Percentiles rank a stretch among this genome's conserved stretches.
These are phyloP conservation scores for Claviceps maximensis DNA, from an alignment of 2,329 filamentous ascomycete genomes.

Conservation along the genomic window DNA sequence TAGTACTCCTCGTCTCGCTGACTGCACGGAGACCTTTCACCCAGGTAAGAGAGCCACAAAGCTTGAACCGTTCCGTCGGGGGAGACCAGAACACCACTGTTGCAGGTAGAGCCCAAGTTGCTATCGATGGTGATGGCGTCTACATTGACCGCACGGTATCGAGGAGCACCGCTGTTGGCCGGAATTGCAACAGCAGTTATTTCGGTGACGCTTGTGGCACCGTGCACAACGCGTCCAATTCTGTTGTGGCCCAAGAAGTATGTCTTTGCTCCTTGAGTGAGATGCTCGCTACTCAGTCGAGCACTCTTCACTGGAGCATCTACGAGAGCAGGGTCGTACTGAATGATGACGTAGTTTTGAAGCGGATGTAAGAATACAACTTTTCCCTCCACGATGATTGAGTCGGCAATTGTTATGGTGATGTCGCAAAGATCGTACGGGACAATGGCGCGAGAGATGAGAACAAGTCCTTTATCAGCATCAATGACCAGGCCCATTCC, in stretches of 20 bases:
- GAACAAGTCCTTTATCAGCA: slow-evolving; percentile 85
- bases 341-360: slow-evolving; percentile 91
- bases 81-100: slow-evolving; percentile 80
- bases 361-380: slow-evolving; percentile 92
- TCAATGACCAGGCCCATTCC: slow-evolving; percentile 97
- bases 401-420: slow-evolving; percentile 89
- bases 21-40: slow-evolving; percentile 65
- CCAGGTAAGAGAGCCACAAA: slow-evolving; percentile 92
- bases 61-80: slow-evolving; percentile 89
- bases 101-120: slow-evolving; percentile 78
- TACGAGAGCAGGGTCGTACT: slow-evolving; percentile 90
- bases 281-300: slow-evolving; percentile 63
- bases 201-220: slow-evolving; percentile 89
- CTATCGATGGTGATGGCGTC: slow-evolving; percentile 97
- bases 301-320: slow-evolving; percentile 87
- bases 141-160: slow-evolving; percentile 89
- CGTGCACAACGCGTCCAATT: slow-evolving; percentile 84
- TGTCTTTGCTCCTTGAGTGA: slow-evolving; percentile 86
- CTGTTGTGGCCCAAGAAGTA: slow-evolving; percentile 98
- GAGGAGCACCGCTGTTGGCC: slow-evolving; percentile 77
- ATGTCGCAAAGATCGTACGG: slow-evolving; percentile 97
- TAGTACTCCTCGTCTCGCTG: slow-evolving; percentile 94
- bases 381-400: slow-evolving; percentile 85
- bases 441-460: slow-evolving; percentile 87
- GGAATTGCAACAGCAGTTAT: slow-evolving; percentile 96